Conservation (phyloP, 2,329 filamentous ascomycete genomes). For the Diaporthe amygdali region DNA sequence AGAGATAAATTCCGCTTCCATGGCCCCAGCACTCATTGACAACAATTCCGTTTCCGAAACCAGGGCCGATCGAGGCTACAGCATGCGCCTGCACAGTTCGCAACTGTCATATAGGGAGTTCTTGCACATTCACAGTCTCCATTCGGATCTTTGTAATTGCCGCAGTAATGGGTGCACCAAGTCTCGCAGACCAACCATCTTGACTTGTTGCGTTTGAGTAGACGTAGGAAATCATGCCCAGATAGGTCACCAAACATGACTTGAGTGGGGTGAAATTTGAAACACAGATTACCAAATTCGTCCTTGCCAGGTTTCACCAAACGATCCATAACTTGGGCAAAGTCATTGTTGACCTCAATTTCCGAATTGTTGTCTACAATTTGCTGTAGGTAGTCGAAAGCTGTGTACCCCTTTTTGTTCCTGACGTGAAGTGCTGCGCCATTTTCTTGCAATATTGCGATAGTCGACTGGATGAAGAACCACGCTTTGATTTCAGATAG, state of each 20-base stretch:
- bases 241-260: background rate
- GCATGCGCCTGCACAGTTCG: background rate
- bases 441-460: background rate
- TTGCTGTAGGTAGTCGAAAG: background rate
- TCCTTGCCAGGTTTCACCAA: background rate
- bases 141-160: rapidly evolving
- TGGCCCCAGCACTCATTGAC: too few relatives aligned
- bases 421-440: background rate
- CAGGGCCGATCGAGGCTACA: too few relatives aligned
- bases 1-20: too few relatives aligned
- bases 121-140: background rate
- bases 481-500: background rate
- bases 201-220: background rate
- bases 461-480: background rate
- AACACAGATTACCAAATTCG: background rate
- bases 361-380: background rate
- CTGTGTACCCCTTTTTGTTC: background rate
- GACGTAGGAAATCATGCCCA: too few relatives aligned
- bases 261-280: background rate
- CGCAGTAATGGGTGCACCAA: background rate
- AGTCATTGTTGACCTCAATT: background rate
- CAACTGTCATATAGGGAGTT: background rate
- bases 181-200: background rate
- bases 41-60: too few relatives aligned
- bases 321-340: background rate